Percentiles rank a stretch among this genome's conserved stretches.
Evolutionary conservation across 2,329 filamentous ascomycete genomes (phyloP).

Genomic region (Hysterium pulicare): DNA sequence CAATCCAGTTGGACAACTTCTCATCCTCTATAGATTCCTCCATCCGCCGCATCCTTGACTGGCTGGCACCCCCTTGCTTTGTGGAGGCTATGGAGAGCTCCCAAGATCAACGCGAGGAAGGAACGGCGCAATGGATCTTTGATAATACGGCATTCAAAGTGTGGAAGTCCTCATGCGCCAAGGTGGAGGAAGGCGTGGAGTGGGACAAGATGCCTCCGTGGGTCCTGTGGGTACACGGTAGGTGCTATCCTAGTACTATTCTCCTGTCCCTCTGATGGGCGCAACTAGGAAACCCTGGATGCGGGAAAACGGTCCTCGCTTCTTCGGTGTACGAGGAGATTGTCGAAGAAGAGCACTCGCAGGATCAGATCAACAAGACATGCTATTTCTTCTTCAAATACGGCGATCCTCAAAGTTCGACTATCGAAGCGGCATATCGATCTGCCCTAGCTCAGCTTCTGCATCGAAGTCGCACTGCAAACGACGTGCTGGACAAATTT

Average conservation of each 20-base stretch:
- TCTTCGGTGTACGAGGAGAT: neutral
- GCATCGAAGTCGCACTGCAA: neutral
- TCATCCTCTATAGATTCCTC: neutral
- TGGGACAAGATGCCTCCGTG: neutral
- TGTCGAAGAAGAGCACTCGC: too few relatives aligned
- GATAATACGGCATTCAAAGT: conserved; percentile 1
- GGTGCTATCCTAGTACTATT: neutral
- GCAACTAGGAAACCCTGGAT: conserved; percentile 3
- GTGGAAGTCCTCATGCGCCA: neutral
- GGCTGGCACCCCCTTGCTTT: neutral
- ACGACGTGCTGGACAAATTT: too few relatives aligned
- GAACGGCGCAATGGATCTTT: conserved; percentile 1
- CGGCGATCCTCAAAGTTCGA: neutral
- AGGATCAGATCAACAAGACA: too few relatives aligned
- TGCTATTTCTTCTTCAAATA: conserved; percentile 3
- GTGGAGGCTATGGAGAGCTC: neutral
- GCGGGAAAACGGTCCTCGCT: conserved; percentile 2
- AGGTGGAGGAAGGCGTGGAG: too few relatives aligned
- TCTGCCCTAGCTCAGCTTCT: neutral
- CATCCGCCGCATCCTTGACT: neutral
- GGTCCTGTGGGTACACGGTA: neutral
- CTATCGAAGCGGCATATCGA: neutral
- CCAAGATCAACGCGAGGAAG: neutral
- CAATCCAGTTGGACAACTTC: neutral
- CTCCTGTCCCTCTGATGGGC: neutral